Evolutionary conservation across 495 filamentous ascomycete genomes (phyloP), one percentile per base, ranked within the genome.

Genomic region (Extremus antarcticus): DNA sequence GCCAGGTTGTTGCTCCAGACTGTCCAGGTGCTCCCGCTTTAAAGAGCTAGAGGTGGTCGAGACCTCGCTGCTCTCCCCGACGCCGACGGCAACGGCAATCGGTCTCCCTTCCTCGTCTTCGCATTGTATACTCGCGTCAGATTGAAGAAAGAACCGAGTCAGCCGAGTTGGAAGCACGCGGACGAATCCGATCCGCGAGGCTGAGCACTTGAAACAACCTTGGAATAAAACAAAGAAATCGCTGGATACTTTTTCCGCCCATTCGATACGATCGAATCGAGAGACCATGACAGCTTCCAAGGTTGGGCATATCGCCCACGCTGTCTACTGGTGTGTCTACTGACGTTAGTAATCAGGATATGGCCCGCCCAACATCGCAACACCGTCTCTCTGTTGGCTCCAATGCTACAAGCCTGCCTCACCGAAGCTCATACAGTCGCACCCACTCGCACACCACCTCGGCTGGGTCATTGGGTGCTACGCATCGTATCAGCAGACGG

Each of bases 381-480:
- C 70, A 72, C 57, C 68, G 71, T 48, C 62, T 65, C 40, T 72
- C 71, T 40, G 59, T 65, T 41, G 65, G 57, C 54, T 63, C 68
- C 15, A 59, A 47, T 55, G 58, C 67, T 53, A 68, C 66, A 20
- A 68, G 61, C 48, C 53, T 65, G 10, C 65, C 69, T 2, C 21
- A 32, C 20, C 65, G 65, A 53, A 73, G 81, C 59, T 73, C 81
- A 51, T 78, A 79, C 64, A 80, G 78, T 47, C 86, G 90, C 57
- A 80, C 82, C 61, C 89, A 90, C 70, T 86, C 89, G 17, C 85
- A 94, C 67, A 91, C 86, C 16, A 74, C 88, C 51, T 87, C 88
- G 41, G 71, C 87, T 57, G 84, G 87, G 63, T 81, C 88, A 38
- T 77, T 88, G 71, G 91, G 88, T 71, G 67, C 82, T 63, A 80